phyloP scores from a whole-genome alignment of 805 yeast genomes.

The Candida morakotiae region DNA sequence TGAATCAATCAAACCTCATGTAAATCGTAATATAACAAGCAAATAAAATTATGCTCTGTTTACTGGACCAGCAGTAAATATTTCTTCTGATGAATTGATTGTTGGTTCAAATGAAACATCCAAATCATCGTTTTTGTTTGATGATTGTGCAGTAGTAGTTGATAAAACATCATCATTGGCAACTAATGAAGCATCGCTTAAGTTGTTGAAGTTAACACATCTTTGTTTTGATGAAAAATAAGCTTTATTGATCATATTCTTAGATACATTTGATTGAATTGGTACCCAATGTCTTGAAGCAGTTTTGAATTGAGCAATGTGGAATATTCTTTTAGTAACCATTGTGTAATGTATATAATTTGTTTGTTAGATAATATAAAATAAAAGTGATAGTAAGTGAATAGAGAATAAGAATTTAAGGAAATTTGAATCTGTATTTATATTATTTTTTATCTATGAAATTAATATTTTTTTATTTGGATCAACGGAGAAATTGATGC shows the following conservation, averaged over 20 bases:
- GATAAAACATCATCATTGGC: slow-evolving; percentile 27
- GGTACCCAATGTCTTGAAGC: slow-evolving; percentile 44
- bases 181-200: slow-evolving; percentile 26
- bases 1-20: neutral
- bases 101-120: slow-evolving; percentile 34
- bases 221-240: slow-evolving; percentile 34
- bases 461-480: neutral
- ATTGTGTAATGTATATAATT: slow-evolving; percentile 9
- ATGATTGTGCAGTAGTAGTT: neutral
- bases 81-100: slow-evolving; percentile 37
- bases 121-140: slow-evolving; percentile 6
- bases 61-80: slow-evolving; percentile 42
- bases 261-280: slow-evolving; percentile 7
- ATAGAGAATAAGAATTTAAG: neutral
- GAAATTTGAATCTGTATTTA: slow-evolving; percentile 3
- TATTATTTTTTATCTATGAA: neutral
- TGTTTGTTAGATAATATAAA: neutral
- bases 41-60: slow-evolving; percentile 16
- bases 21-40: neutral
- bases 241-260: slow-evolving; percentile 1
- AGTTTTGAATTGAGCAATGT: slow-evolving; percentile 34
- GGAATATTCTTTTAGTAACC: slow-evolving; percentile 26
- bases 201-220: slow-evolving; percentile 30
- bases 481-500: slow-evolving; percentile 1
- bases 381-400: neutral